Base-by-base conservation (phyloP, 1,284 basidiomycete species). In the Limonomyces culmigenus region DNA sequence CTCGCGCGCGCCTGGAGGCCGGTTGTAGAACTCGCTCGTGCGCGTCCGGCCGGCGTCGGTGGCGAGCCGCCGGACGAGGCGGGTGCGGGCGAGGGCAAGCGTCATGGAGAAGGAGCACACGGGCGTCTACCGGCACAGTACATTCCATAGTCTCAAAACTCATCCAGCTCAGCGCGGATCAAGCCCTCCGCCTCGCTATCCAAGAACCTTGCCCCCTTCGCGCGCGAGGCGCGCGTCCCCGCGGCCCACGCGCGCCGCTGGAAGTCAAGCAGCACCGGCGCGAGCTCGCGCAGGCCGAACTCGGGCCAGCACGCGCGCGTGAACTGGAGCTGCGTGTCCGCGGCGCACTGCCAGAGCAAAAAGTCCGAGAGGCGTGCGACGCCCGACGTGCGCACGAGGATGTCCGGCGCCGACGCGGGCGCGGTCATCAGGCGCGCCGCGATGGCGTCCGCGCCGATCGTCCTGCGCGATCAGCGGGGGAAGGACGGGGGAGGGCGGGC, bases 281-380 rank as follows among this genome's bases (percentile, higher is more conserved):
- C 55, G 50, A 95, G 74, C 47, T 98, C 86, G 37, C 72, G 64
- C 4, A 97, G 52, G 2, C 91, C 87, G 51, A 97, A 96, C 39
- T 92, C 79, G 0, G 95, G 95, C 95, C 95, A 99, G 52, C 83
- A 93, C 0, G 74, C 74, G 21, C 75, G 59, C n/a, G 78, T 71
- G 54, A 96, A 93, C 51, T 97, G 87, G n/a, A 98, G 60, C 45
- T 92, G 87, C 0, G 88, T 86, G 44, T 80, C 56, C 45, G 88
- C 77, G 38, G 67, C 80, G 44, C 74, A 74, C 76, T 96, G 92
- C 92, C 91, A 97, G 17, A 93, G 71, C 53, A 97, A 59, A 50
- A 80, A 99, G 51, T 96, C 89, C 50, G 86, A 91, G 15, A 99
- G 56, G 2, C 93, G 70, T 35, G 75, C 78, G 1, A 95, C 95